Conservation (phyloP, 2,329 filamentous ascomycete species). For the Colletotrichum sojae region DNA sequence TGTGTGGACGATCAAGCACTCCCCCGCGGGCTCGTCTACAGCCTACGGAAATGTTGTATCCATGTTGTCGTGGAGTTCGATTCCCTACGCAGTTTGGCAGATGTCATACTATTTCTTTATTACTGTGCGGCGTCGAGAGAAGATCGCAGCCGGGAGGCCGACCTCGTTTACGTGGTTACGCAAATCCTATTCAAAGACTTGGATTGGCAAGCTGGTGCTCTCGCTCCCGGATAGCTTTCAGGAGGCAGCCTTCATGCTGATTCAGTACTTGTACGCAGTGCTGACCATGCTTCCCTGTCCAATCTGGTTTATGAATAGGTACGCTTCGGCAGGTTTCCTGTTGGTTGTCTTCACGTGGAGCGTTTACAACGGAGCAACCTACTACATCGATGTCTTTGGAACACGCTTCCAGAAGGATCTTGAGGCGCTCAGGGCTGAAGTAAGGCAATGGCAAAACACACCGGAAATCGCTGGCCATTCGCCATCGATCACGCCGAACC, state of each 20-base stretch:
- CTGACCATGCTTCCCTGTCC: conserved; percentile 96
- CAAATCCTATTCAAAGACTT: conserved; percentile 88
- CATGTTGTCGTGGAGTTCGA: conserved; percentile 95
- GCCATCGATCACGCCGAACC: conserved; percentile 55
- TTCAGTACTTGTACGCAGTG: conserved; percentile 92
- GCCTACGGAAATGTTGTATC: conserved; percentile 83
- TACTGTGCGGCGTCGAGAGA: conserved; percentile 92
- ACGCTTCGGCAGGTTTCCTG: conserved; percentile 83
- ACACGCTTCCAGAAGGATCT: conserved; percentile 97
- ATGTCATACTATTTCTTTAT: conserved; percentile 94
- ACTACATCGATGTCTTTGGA: conserved; percentile 98
- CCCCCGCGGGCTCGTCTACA: conserved; percentile 77
- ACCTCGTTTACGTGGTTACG: conserved; percentile 99
- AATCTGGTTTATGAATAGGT: conserved; percentile 92
- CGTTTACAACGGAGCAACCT: conserved; percentile 96
- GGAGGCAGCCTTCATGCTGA: conserved; percentile 93
- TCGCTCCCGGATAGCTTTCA: conserved; percentile 82
- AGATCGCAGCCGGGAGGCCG: conserved; percentile 94
- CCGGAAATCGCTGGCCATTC: conserved; percentile 62
- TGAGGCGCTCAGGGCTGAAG: conserved; percentile 88
- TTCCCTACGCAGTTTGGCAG: conserved; percentile 96
- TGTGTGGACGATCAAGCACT: conserved; percentile 83
- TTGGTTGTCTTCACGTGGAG: conserved; percentile 91
- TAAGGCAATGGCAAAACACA: conserved; percentile 85
- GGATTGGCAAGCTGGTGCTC: conserved; percentile 89